Evolutionary conservation across 2,329 filamentous ascomycete genomes (phyloP), one percentile per base, ranked within the genome.

Genomic region (Xylariomycetidae sp.): DNA sequence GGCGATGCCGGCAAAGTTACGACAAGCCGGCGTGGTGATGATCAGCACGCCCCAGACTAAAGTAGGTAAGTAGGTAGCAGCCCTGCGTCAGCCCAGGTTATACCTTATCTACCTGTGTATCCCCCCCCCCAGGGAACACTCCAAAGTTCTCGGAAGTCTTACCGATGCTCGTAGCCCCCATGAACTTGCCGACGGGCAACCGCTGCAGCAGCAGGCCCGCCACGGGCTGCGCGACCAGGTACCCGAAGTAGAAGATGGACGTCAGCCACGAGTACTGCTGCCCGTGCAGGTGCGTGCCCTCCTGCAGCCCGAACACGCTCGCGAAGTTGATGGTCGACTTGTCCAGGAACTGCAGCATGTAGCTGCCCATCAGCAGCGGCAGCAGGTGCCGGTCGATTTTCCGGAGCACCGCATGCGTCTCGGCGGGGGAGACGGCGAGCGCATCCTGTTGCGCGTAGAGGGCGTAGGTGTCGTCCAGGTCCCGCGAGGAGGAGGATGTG

Each of bases 231-330:
- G 51, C 49, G 17, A 52, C 31, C 28, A 54, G 31, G 27, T 54
- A 54, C 2, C 47, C 50, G 17, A 54, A 45, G 36, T 54, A 54
- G 29, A 54, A 54, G 24, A 53, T 43, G 7, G 51, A 54, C 3
- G 41, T 42, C 5, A 71, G 55, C 72, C 71, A 75, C 9, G 64
- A 65, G 44, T 74, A 76, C 32, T 75, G 57, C 38, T 72, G 60
- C 8, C 66, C 67, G 12, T 58, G 46, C 13, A 76, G 52, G 31
- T 71, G 52, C 0, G 68, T 69, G 3, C 61, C 68, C 28, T 67
- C 49, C 30, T 67, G 53, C 18, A 73, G 46, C 0, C 68, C 68
- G 46, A 68, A 74, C 0, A 65, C 67, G 34, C 61, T 65, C 3
- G 68, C 68, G 46, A 70, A 72, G 41, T 68, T 69, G 50, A 70